Evolutionary conservation across 495 filamentous ascomycete species (phyloP).

Genomic region (Tuber aestivum): DNA sequence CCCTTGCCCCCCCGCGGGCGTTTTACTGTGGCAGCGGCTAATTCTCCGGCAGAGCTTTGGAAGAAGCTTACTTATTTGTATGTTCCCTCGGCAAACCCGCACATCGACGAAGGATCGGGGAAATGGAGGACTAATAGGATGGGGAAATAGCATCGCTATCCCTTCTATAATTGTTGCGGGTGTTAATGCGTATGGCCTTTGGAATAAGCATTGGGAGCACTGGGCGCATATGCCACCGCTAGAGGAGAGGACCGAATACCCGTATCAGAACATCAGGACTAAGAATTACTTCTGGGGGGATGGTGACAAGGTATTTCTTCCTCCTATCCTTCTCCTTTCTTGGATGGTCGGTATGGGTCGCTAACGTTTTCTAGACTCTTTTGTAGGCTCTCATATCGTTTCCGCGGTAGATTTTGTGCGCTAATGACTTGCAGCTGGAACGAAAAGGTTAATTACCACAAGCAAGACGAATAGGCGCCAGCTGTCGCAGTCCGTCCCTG

Average conservation of each 20-base stretch:
- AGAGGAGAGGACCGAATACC: constrained; percentile 82
- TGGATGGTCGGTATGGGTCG: constrained; percentile 1
- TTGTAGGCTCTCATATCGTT: constrained; percentile 55
- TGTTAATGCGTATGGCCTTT: constrained; percentile 79
- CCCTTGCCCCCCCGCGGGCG: background rate
- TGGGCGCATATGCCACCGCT: constrained; percentile 77
- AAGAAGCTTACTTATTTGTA: constrained; percentile 91
- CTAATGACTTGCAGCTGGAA: constrained; percentile 68
- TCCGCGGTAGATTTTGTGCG: constrained; percentile 7
- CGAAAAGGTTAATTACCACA: constrained; percentile 87
- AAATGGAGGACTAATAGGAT: constrained; percentile 17
- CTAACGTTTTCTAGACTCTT: constrained; percentile 51
- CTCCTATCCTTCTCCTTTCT: constrained; percentile 5
- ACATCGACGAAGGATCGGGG: constrained; percentile 10
- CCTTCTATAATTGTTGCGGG: constrained; percentile 63
- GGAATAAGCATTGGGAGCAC: constrained; percentile 95
- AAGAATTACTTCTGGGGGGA: constrained; percentile 90
- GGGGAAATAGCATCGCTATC: constrained; percentile 55
- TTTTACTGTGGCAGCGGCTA: constrained; percentile 6
- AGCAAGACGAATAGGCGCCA: constrained; percentile 61
- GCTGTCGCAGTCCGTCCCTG: background rate
- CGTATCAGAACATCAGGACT: constrained; percentile 85
- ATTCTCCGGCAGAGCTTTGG: constrained; percentile 66
- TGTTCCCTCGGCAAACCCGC: constrained; percentile 34
- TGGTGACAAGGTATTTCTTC: constrained; percentile 73